Percentiles rank a stretch among this genome's conserved stretches.
Conservation (phyloP, 2,329 filamentous ascomycete species). For the Pseudocercospora vitis region DNA sequence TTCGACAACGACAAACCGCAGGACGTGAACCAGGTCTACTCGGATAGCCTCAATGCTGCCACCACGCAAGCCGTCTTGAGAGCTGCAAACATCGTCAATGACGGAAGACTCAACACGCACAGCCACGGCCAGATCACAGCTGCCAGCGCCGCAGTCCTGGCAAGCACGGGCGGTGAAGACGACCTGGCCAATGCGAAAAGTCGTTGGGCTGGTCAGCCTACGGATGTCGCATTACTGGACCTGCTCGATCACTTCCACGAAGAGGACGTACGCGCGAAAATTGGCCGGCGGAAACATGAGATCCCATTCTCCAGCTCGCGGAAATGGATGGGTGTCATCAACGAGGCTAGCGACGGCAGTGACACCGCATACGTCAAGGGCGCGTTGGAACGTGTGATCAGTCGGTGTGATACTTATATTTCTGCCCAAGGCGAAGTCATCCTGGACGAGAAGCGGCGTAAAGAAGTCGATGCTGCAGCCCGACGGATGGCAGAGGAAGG, state of each 20-base stretch:
- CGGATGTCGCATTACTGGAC: conserved; percentile 95
- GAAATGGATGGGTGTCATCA: conserved; percentile 98
- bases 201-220: conserved; percentile 94
- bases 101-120: conserved; percentile 72
- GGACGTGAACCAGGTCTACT: conserved; percentile 57
- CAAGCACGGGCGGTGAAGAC: conserved; percentile 69
- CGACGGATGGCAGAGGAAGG: conserved; percentile 86
- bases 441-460: conserved; percentile 71
- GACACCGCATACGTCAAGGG: conserved; percentile 96
- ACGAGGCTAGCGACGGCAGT: conserved; percentile 61
- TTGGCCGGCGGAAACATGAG: conserved; percentile 79
- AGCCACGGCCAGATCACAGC: conserved; percentile 59
- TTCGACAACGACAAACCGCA: conserved; percentile 64
- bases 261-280: conserved; percentile 82
- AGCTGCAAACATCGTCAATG: conserved; percentile 95
- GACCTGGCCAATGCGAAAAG: conserved; percentile 67
- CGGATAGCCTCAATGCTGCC: conserved; percentile 61
- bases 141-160: conserved; percentile 75
- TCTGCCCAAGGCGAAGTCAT: conserved; percentile 84
- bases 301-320: conserved; percentile 95
- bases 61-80: conserved; percentile 79
- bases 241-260: conserved; percentile 87
- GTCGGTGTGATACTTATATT: conserved; percentile 86
- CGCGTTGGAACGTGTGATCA: conserved; percentile 81
- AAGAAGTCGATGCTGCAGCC: conserved; percentile 75